A percentile compares a stretch with the other conserved stretches of the same genome.
Evolutionary conservation across 1,284 basidiomycete species (phyloP).

Genomic region (Ceratobasidium sp.): DNA sequence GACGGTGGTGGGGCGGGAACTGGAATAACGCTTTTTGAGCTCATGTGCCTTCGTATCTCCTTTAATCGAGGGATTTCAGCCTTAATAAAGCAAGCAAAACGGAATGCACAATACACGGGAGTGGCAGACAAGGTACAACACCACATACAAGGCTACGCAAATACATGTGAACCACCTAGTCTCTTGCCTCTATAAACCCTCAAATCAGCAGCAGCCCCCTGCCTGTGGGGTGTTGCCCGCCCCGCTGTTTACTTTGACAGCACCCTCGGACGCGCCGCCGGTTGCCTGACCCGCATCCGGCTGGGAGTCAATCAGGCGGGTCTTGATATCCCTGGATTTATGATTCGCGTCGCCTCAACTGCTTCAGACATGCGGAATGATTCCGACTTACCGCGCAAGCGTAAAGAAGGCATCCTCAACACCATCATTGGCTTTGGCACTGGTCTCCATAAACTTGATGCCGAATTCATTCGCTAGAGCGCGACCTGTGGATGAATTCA

Average conservation of each 20-base stretch:
- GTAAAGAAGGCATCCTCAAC: conserved; percentile 99
- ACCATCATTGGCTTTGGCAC: conserved; percentile 96
- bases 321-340: conserved; percentile 88
- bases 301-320: conserved; percentile 95
- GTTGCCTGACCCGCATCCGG: conserved; percentile 66
- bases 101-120: conserved; percentile 38
- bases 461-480: conserved; percentile 90
- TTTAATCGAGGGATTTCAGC: conserved; percentile 34
- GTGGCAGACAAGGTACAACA: conserved; percentile 38
- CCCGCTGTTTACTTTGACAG: conserved; percentile 44
- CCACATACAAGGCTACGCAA: conserved; percentile 39
- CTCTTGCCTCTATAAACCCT: conserved; percentile 4
- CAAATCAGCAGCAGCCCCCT: conserved; percentile 34
- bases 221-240: conserved; percentile 7
- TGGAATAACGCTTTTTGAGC: conserved; percentile 66
- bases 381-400: conserved; percentile 81
- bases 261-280: conserved; percentile 30
- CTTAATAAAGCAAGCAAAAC: conserved; percentile 37
- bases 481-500: conserved; percentile 58
- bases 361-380: not conserved
- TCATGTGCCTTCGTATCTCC: conserved; percentile 28
- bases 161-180: conserved; percentile 26
- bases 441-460: conserved; percentile 97
- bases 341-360: conserved; percentile 42
- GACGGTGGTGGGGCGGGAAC: conserved; percentile 86